Evolutionary conservation across 768 basidiomycete genomes (phyloP), one percentile per base, ranked within the genome.

Genomic region (Boletus pseudo-olivaceus): DNA sequence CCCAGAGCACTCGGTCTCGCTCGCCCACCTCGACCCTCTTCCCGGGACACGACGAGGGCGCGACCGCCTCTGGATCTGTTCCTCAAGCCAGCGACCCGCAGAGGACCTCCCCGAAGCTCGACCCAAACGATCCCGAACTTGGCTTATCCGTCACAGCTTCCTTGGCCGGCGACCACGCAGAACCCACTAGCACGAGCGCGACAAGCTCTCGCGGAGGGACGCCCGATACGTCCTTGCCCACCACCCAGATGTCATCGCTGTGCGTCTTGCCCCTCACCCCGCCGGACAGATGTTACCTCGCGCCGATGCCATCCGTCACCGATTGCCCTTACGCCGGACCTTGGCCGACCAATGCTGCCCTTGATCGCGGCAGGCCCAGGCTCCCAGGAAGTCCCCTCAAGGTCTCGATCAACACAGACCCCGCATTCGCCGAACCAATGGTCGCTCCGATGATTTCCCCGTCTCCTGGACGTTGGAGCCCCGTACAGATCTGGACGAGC

Each of bases 301-400:
- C 53, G 0, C 60, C 60, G 10, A 23, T 60, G 1, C 47, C 61
- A 5, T 53, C 66, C 17, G 15, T 8, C 11, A 46, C 57, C 43
- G 66, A 68, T 35, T 66, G 52, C 38, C 63, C 62, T 5, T 67
- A 67, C 29, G 4, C 50, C 20, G 59, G 67, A 44, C 45, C 63
- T 9, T 66, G 65, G 66, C 66, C 58, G 11, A 40, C 44, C 33
- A 39, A 20, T 5, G 39, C 12, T 26, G 5, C 44, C 9, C 14
- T 54, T 35, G 62, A 64, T n/a, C 48, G 37, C 3, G 19, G 32
- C 10, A 63, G 57, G 30, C 47, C 39, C 14, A 65, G 39, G 30
- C 39, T 51, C 19, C 53, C 45, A 34, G 56, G 52, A 12, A 67
- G 65, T 17, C 66, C 65, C 2, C 66, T 67, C 66, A 63, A 42